phyloP scores from a whole-genome alignment of 2,329 filamentous ascomycete genomes.

The Diaporthe nobilis region DNA sequence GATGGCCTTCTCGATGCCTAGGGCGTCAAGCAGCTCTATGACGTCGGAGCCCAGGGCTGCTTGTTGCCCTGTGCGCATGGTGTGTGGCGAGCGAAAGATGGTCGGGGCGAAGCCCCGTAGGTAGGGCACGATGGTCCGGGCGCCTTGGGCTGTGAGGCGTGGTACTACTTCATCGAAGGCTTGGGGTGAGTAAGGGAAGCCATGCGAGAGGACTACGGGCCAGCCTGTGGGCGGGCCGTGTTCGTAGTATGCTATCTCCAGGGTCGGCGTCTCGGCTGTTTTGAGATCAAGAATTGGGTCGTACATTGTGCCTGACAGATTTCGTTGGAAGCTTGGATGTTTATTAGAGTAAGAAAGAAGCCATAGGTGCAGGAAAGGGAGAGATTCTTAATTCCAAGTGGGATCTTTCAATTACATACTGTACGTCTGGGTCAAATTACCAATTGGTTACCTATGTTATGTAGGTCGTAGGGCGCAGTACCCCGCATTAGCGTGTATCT shows the following conservation, averaged over 20 bases:
- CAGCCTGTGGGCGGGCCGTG: background rate
- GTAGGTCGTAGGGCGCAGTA: background rate
- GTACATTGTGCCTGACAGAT: background rate
- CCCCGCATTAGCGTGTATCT: background rate
- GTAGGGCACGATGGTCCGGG: conserved; percentile 3
- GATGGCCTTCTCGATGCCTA: background rate
- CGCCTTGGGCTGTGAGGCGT: conserved; percentile 6
- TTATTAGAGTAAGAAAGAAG: too few species aligned
- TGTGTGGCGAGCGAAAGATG: background rate
- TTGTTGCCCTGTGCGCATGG: conserved; percentile 9
- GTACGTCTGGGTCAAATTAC: background rate
- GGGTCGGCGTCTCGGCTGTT: background rate
- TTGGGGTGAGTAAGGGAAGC: conserved; percentile 7
- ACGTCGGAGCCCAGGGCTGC: background rate
- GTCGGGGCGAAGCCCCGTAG: background rate
- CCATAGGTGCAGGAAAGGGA: background rate
- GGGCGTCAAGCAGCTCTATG: background rate
- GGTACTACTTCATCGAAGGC: conserved; percentile 5
- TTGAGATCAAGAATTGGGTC: background rate
- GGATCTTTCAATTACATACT: background rate
- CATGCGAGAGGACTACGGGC: conserved; percentile 9
- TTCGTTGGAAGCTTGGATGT: background rate
- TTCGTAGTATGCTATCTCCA: conserved; percentile 12
- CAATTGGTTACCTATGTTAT: background rate
- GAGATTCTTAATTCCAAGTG: background rate